These are phyloP conservation scores for Boletellus sp. DNA, from an alignment of 768 basidiomycete species.

Conservation along the genomic window DNA sequence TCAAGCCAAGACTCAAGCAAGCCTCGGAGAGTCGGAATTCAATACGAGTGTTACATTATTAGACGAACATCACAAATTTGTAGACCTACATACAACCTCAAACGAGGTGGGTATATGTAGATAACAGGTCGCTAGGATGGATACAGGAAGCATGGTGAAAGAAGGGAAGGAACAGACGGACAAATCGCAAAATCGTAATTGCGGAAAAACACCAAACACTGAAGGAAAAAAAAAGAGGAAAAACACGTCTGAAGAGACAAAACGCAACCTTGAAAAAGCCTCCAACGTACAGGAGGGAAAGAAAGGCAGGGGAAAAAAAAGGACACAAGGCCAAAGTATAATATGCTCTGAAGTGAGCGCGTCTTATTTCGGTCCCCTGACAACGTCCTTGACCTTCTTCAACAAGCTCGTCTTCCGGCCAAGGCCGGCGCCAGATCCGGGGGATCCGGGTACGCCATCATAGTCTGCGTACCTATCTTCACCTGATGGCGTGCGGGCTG, in stretches of 20 bases:
- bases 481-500: slow-evolving; percentile 23
- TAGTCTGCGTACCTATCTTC: slow-evolving; percentile 46
- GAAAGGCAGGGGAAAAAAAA: slow-evolving; percentile 4
- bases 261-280: slow-evolving; percentile 6
- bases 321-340: slow-evolving; percentile 3
- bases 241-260: not conserved
- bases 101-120: slow-evolving; percentile 31
- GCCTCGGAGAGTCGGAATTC: too few species aligned
- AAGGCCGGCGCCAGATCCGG: slow-evolving; percentile 42
- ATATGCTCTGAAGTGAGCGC: slow-evolving; percentile 3
- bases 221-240: not conserved
- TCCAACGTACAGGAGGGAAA: slow-evolving; percentile 5
- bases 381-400: slow-evolving; percentile 74
- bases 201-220: slow-evolving; percentile 2
- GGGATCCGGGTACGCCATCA: slow-evolving; percentile 37
- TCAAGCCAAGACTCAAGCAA: too few species aligned
- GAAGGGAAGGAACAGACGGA: not conserved
- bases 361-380: slow-evolving; percentile 50
- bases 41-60: slow-evolving; percentile 29
- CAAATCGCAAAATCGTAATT: slow-evolving; percentile 9
- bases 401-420: slow-evolving; percentile 75
- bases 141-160: slow-evolving; percentile 30
- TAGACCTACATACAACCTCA: slow-evolving; percentile 36
- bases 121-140: slow-evolving; percentile 27
- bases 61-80: slow-evolving; percentile 24